phyloP scores from a whole-genome alignment of 257 asterid genomes.

The Jaltomata sinuosa region DNA sequence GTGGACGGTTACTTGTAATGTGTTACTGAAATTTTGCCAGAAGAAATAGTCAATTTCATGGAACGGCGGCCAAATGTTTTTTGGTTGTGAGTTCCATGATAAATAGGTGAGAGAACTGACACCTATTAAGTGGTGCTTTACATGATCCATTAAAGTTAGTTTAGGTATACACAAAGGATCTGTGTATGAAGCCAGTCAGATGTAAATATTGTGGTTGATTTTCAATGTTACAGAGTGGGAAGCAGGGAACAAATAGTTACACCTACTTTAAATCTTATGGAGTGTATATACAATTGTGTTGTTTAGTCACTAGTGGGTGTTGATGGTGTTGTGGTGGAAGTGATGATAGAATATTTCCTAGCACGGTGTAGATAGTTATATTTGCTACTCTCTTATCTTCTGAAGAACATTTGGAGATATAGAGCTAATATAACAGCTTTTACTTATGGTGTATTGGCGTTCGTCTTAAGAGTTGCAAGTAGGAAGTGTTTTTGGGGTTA shows the following conservation, averaged over 20 bases:
- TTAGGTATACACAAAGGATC: background rate
- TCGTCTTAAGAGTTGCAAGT: background rate
- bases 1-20: background rate
- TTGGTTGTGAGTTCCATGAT: background rate
- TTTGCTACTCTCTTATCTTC: background rate
- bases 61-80: background rate
- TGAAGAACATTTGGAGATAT: background rate
- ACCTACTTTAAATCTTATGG: background rate
- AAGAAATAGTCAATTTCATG: background rate
- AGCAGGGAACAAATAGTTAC: background rate
- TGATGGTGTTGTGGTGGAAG: background rate
- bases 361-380: background rate
- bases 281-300: background rate
- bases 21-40: background rate
- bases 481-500: background rate
- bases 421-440: background rate
- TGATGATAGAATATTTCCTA: background rate
- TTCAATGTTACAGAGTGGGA: background rate
- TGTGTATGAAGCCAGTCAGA: background rate
- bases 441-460: background rate
- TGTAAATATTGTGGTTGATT: background rate
- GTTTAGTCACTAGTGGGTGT: background rate
- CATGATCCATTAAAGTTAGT: background rate
- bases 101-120: background rate
- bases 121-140: background rate